phyloP scores from a whole-genome alignment of 768 basidiomycete species.

The Tylopilus sp. region DNA sequence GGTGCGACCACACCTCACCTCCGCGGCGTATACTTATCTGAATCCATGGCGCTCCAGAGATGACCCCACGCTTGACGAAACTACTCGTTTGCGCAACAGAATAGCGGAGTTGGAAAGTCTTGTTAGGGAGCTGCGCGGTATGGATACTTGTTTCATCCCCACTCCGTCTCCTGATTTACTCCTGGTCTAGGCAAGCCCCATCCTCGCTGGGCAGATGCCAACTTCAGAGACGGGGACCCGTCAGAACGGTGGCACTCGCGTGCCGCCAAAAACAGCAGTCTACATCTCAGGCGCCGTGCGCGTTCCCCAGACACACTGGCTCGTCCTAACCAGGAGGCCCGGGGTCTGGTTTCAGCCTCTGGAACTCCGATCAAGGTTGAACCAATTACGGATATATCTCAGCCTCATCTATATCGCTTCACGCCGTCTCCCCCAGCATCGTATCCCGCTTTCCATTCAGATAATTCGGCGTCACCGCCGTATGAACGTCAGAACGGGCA shows the following conservation, averaged over 20 bases:
- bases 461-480: conserved; percentile 36
- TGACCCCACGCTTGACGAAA: conserved; percentile 85
- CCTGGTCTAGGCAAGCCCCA: conserved; percentile 69
- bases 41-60: conserved; percentile 46
- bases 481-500: conserved; percentile 35
- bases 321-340: conserved; percentile 35
- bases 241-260: conserved; percentile 87
- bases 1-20: conserved; percentile 39
- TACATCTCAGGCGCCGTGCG: conserved; percentile 41
- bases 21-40: not conserved
- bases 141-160: conserved; percentile 16
- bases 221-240: conserved; percentile 75
- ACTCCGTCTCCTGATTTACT: conserved; percentile 7
- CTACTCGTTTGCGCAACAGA: conserved; percentile 76
- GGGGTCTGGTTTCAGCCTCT: conserved; percentile 41
- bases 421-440: conserved; percentile 58
- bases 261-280: conserved; percentile 64
- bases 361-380: conserved; percentile 71
- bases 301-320: conserved; percentile 36
- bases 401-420: conserved; percentile 63
- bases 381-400: conserved; percentile 45
- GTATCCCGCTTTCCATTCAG: conserved; percentile 51
- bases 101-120: conserved; percentile 93
- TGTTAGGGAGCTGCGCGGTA: conserved; percentile 83
- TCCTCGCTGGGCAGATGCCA: conserved; percentile 80